phyloP scores from a whole-genome alignment of 306 rosid species.

The Trifolium subterraneum region DNA sequence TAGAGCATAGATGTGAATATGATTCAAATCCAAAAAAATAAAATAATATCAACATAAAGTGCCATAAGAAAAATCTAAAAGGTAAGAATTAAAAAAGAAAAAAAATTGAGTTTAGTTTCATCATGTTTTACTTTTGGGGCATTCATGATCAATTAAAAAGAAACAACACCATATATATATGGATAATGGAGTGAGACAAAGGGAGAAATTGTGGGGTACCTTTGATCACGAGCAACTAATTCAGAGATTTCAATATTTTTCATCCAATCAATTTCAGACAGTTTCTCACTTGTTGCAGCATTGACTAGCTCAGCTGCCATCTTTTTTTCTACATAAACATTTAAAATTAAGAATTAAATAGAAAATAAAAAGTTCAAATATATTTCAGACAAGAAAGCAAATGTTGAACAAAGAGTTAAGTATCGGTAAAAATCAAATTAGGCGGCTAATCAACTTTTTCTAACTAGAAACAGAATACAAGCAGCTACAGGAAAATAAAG shows the following conservation, averaged over 20 bases:
- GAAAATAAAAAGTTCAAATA: slow-evolving; percentile 3
- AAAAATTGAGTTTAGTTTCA: not conserved
- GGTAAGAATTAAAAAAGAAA: not conserved
- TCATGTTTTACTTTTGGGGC: slow-evolving; percentile 6
- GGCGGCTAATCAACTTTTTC: not conserved
- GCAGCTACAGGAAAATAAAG: slow-evolving; percentile 3
- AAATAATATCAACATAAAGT: not conserved
- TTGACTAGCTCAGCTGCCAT: slow-evolving; percentile 84
- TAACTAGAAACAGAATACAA: not conserved
- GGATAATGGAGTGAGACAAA: not conserved
- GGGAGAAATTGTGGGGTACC: slow-evolving; percentile 48
- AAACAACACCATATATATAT: not conserved
- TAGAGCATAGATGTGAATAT: slow-evolving; percentile 16
- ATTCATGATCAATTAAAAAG: slow-evolving; percentile 31
- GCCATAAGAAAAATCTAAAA: not conserved
- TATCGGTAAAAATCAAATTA: not conserved
- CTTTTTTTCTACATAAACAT: slow-evolving; percentile 38
- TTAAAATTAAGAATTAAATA: slow-evolving; percentile 13
- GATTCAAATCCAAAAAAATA: slow-evolving; percentile 17
- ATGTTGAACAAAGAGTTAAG: not conserved
- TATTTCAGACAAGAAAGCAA: slow-evolving; percentile 29
- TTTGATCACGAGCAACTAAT: slow-evolving; percentile 75
- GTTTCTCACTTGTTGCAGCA: slow-evolving; percentile 85
- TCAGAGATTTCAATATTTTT: slow-evolving; percentile 87
- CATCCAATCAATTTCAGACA: slow-evolving; percentile 75